These are phyloP conservation scores for Parsonsia alboflavescens DNA, from an alignment of 257 asterid species.

Conservation along the genomic window DNA sequence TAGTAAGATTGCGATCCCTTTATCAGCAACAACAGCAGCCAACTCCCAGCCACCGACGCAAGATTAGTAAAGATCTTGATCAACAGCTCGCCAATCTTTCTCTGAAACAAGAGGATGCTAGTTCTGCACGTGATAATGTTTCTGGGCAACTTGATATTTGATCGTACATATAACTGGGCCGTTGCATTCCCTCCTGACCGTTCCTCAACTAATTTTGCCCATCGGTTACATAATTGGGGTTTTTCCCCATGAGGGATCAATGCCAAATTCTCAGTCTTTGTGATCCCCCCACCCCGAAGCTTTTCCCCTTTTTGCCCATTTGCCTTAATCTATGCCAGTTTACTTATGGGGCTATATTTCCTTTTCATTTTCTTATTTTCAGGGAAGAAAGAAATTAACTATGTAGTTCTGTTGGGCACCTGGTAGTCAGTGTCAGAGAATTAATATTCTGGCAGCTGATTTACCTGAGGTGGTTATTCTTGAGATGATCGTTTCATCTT, in stretches of 20 bases:
- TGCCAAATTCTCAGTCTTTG: not conserved
- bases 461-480: slow-evolving; percentile 74
- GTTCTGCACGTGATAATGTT: slow-evolving; percentile 40
- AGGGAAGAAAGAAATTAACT: not conserved
- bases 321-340: slow-evolving; percentile 14
- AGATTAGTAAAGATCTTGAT: slow-evolving; percentile 73
- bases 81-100: slow-evolving; percentile 71
- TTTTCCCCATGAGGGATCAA: slow-evolving; percentile 11
- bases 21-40: slow-evolving; percentile 38
- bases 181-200: slow-evolving; percentile 25
- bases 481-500: slow-evolving; percentile 28
- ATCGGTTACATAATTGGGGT: slow-evolving; percentile 23
- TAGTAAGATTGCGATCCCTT: slow-evolving; percentile 57
- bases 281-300: not conserved
- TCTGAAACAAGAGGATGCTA: slow-evolving; percentile 59
- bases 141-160: slow-evolving; percentile 65
- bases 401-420: slow-evolving; percentile 46
- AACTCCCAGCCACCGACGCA: slow-evolving; percentile 26
- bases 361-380: not conserved
- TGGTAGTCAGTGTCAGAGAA: slow-evolving; percentile 62
- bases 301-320: slow-evolving; percentile 11
- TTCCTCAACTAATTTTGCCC: slow-evolving; percentile 31
- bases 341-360: slow-evolving; percentile 5
- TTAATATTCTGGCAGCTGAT: slow-evolving; percentile 47
- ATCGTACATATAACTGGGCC: slow-evolving; percentile 28